These are phyloP conservation scores for Boletus reticuloceps DNA, from an alignment of 768 basidiomycete genomes.

Conservation along the genomic window DNA sequence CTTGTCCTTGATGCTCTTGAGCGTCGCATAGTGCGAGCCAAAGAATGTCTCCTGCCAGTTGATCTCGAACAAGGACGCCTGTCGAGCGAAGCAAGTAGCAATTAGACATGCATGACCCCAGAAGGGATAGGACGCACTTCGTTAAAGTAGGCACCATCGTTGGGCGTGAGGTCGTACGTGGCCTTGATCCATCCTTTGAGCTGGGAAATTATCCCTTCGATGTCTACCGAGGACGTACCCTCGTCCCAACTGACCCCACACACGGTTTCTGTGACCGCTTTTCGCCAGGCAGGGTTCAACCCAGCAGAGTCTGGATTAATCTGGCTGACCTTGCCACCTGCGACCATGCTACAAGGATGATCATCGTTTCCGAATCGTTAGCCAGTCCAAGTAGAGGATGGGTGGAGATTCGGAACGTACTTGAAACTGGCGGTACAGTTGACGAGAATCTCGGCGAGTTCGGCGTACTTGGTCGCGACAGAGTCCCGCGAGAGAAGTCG, in stretches of 20 bases:
- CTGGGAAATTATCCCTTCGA: slow-evolving; percentile 8
- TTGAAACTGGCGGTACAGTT: slow-evolving; percentile 1
- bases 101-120: no score
- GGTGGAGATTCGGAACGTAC: background rate
- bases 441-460: slow-evolving; percentile 6
- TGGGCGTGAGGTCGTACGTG: slow-evolving; percentile 31
- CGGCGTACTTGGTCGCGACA: background rate
- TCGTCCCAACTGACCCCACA: slow-evolving; percentile 23
- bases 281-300: slow-evolving; percentile 49
- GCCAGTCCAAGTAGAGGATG: background rate
- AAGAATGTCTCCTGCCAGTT: slow-evolving; percentile 44
- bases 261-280: slow-evolving; percentile 33
- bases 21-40: slow-evolving; percentile 40
- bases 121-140: slow-evolving; percentile 33
- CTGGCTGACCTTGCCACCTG: slow-evolving; percentile 42
- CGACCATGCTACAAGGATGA: slow-evolving; percentile 31
- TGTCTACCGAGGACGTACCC: slow-evolving; percentile 14
- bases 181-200: slow-evolving; percentile 20
- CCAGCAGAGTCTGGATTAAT: slow-evolving; percentile 38
- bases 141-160: slow-evolving; percentile 45
- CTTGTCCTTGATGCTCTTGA: slow-evolving; percentile 40
- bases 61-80: slow-evolving; percentile 44
- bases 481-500: slow-evolving; percentile 12
- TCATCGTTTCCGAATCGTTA: background rate
- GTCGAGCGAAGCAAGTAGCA: background rate